Evolutionary conservation across 208 protist species (phyloP).

Genomic region (Blechomonas ayalai): DNA sequence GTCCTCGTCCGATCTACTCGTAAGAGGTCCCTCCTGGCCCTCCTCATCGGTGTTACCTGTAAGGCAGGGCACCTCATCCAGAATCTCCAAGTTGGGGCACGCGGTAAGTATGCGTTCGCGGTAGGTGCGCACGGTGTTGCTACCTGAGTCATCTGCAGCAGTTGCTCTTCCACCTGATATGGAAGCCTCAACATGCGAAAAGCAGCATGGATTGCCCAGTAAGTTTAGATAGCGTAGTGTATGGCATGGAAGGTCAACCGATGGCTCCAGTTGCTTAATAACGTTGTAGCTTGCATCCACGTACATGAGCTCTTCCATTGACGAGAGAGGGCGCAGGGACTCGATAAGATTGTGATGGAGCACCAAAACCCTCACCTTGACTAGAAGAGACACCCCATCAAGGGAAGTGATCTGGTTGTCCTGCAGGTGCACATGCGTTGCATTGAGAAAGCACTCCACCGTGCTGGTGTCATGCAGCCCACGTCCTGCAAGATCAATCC

Average conservation of each 20-base stretch:
- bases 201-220: conserved; percentile 40
- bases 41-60: conserved; percentile 2
- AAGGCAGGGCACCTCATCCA: conserved; percentile 23
- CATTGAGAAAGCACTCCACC: conserved; percentile 63
- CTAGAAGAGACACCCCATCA: conserved; percentile 55
- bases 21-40: conserved; percentile 8
- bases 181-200: not conserved
- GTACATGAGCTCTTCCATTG: conserved; percentile 39
- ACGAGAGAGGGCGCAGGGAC: conserved; percentile 34
- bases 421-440: conserved; percentile 73
- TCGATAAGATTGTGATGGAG: conserved; percentile 63
- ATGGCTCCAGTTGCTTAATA: conserved; percentile 18
- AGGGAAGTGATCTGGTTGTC: conserved; percentile 49
- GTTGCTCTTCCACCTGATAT: conserved; percentile 3
- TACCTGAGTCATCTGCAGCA: too few species aligned
- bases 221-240: conserved; percentile 51
- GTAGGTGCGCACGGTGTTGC: conserved; percentile 2
- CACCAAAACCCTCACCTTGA: conserved; percentile 56
- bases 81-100: conserved; percentile 26
- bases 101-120: conserved; percentile 9
- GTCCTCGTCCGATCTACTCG: not conserved
- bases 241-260: conserved; percentile 36
- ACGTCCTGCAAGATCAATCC: conserved; percentile 40
- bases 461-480: conserved; percentile 21
- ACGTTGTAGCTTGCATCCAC: conserved; percentile 55